These are phyloP conservation scores for Pyricularia sp. DNA, from an alignment of 2,329 filamentous ascomycete genomes.

Conservation along the genomic window DNA sequence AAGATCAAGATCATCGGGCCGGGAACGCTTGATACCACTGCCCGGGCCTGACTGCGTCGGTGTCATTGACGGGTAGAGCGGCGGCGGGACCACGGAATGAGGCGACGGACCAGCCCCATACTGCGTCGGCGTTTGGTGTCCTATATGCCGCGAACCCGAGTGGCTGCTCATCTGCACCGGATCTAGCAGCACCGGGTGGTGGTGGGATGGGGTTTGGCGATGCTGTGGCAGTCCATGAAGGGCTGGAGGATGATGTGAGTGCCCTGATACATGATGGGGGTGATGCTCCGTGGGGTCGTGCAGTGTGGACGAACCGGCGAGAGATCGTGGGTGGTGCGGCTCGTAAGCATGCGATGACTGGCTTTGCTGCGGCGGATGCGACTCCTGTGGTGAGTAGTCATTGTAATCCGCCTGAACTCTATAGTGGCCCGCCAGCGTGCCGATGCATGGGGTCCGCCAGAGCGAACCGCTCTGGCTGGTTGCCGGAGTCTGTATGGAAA, in stretches of 20 bases:
- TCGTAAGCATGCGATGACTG: constrained; percentile 58
- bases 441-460: constrained; percentile 68
- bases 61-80: constrained; percentile 38
- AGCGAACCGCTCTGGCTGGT: constrained; percentile 67
- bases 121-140: constrained; percentile 42
- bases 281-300: constrained; percentile 31
- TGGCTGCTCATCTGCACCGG: constrained; percentile 43
- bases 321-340: constrained; percentile 35
- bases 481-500: constrained; percentile 53
- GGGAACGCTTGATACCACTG: constrained; percentile 39
- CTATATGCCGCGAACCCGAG: constrained; percentile 34
- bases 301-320: constrained; percentile 33
- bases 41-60: constrained; percentile 19
- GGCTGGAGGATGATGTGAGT: constrained; percentile 10
- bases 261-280: constrained; percentile 20
- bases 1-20: constrained; percentile 51
- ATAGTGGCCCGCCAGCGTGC: constrained; percentile 67
- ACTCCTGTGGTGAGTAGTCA: constrained; percentile 62
- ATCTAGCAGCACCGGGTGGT: constrained; percentile 47
- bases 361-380: constrained; percentile 55
- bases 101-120: constrained; percentile 38
- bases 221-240: constrained; percentile 32
- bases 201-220: constrained; percentile 31
- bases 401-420: constrained; percentile 61
- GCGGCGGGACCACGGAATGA: constrained; percentile 34